A percentile compares a stretch with the other conserved stretches of the same genome.
These are phyloP conservation scores for Fragaria iinumae DNA, from an alignment of 306 rosid genomes.

Conservation along the genomic window DNA sequence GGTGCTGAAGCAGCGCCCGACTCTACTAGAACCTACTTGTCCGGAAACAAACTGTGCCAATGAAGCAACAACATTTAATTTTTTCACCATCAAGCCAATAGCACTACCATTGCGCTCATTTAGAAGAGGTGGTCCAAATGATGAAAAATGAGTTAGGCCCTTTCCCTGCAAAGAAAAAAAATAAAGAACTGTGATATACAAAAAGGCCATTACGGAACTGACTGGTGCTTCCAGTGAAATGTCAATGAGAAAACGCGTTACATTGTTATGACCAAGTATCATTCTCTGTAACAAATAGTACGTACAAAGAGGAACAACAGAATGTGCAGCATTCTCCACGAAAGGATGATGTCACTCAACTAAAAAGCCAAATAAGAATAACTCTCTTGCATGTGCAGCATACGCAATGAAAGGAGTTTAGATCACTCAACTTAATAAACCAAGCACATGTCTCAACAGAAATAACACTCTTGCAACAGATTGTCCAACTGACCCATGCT, in stretches of 20 bases:
- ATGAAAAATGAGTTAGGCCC: slow-evolving; percentile 67
- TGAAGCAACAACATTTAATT: slow-evolving; percentile 70
- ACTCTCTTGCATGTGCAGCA: slow-evolving; percentile 3
- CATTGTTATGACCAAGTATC: background rate
- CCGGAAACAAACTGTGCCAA: slow-evolving; percentile 69
- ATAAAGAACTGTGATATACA: background rate
- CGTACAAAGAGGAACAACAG: background rate
- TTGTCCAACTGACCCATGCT: background rate
- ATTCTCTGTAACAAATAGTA: background rate
- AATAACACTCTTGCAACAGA: background rate
- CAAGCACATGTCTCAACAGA: background rate
- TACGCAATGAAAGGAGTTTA: background rate
- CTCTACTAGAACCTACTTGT: slow-evolving; percentile 34
- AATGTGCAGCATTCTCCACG: background rate
- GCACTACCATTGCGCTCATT: slow-evolving; percentile 62
- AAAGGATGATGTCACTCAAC: background rate
- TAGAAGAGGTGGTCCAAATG: slow-evolving; percentile 77
- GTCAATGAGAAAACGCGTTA: background rate
- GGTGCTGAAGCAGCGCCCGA: slow-evolving; percentile 51
- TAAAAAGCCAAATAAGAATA: background rate
- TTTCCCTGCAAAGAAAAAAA: slow-evolving; percentile 45
- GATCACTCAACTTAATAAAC: background rate
- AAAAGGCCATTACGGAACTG: background rate
- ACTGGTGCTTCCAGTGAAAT: slow-evolving; percentile 9
- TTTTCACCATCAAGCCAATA: slow-evolving; percentile 68